phyloP scores from a whole-genome alignment of 1,284 basidiomycete genomes.

The Waitea zeae region DNA sequence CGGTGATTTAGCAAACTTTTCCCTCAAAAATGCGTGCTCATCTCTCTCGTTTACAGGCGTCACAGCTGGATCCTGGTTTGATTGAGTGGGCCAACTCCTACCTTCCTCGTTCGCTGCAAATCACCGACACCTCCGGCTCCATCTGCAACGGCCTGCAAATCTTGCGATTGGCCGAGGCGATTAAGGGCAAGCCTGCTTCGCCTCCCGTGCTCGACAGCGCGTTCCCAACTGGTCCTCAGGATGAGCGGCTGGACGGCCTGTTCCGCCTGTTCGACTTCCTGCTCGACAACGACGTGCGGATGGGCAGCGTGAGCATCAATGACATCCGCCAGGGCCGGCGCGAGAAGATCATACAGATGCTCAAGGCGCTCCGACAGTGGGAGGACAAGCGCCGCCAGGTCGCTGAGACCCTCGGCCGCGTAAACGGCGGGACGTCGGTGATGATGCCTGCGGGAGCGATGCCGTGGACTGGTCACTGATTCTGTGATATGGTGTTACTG shows the following conservation, averaged over 20 bases:
- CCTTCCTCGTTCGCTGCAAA: slow-evolving; percentile 51
- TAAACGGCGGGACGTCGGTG: too few species aligned
- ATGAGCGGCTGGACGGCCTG: slow-evolving; percentile 77
- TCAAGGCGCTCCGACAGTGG: slow-evolving; percentile 62
- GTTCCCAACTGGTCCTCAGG: slow-evolving; percentile 47
- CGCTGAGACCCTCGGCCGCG: slow-evolving; percentile 32
- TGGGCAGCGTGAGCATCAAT: slow-evolving; percentile 81
- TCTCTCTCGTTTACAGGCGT: too few species aligned
- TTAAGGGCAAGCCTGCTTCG: slow-evolving; percentile 48
- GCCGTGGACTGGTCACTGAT: too few species aligned
- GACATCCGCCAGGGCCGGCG: slow-evolving; percentile 69
- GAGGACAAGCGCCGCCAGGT: too few species aligned
- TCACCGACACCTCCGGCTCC: slow-evolving; percentile 30
- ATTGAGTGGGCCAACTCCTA: slow-evolving; percentile 79
- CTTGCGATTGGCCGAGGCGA: slow-evolving; percentile 58
- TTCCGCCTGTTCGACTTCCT: slow-evolving; percentile 82
- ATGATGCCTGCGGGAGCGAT: too few species aligned
- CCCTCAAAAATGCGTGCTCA: slow-evolving; percentile 5
- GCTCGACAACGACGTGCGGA: slow-evolving; percentile 76
- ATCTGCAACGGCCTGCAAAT: slow-evolving; percentile 55
- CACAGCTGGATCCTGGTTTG: slow-evolving; percentile 30
- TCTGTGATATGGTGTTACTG: too few species aligned
- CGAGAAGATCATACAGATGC: slow-evolving; percentile 61
- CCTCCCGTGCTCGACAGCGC: slow-evolving; percentile 64
- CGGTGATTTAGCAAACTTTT: too few species aligned